Evolutionary conservation across 768 basidiomycete genomes (phyloP).

Genomic region (Tricholoma sp.): DNA sequence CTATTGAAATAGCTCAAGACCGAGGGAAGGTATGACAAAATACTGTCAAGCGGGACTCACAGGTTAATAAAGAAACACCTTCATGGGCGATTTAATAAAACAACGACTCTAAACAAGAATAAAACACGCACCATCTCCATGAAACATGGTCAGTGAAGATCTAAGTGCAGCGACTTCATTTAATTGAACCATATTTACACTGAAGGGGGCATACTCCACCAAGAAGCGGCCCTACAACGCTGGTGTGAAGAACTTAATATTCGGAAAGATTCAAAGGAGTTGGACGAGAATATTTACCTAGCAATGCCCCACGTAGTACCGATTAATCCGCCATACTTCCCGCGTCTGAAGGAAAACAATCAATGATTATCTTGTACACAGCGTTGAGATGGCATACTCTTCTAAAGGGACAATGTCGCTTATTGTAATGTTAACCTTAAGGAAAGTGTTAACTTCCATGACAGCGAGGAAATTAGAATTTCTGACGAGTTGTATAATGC

Average conservation of each 20-base stretch:
- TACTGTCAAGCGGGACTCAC: slow-evolving; percentile 30
- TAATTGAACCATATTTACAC: neutral
- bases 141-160: slow-evolving; percentile 68
- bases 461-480: too few relatives aligned
- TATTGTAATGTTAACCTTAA: slow-evolving; percentile 63
- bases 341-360: slow-evolving; percentile 44
- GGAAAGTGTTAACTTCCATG: neutral
- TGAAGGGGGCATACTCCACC: slow-evolving; percentile 57
- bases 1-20: slow-evolving; percentile 16
- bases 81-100: slow-evolving; percentile 4
- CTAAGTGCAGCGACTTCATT: slow-evolving; percentile 25
- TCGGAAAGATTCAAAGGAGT: neutral
- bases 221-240: slow-evolving; percentile 72
- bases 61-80: slow-evolving; percentile 76
- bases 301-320: slow-evolving; percentile 80
- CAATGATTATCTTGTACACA: neutral
- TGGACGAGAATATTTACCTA: slow-evolving; percentile 18
- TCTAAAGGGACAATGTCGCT: slow-evolving; percentile 79
- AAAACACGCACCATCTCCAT: slow-evolving; percentile 64
- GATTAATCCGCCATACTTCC: slow-evolving; percentile 69
- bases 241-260: slow-evolving; percentile 13
- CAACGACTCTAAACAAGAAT: neutral
- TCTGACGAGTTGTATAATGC: slow-evolving; percentile 63
- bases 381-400: slow-evolving; percentile 43
- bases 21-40: neutral